Base-by-base conservation (phyloP, 192 early-diverging fungal species). In the Coemansia sp. region DNA sequence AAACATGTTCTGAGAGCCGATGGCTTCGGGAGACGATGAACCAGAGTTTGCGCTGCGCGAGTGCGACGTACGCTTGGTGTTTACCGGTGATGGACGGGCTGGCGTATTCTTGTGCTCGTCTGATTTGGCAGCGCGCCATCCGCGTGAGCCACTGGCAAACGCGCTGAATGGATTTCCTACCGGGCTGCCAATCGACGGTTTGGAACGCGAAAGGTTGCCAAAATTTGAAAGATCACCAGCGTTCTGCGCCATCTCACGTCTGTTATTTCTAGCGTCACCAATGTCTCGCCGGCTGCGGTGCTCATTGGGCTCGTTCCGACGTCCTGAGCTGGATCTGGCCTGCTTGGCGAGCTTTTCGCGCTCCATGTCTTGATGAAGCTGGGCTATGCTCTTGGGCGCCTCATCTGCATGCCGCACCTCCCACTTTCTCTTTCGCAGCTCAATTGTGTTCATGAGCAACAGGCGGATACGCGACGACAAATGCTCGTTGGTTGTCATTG, bases 321-420 rank as follows among this genome's bases (percentile, higher is more conserved):
- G n/a, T 47, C 43, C n/a, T 2, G 32, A 35, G 0, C 32, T 19
- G 50, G 50, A 52, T 23, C 50, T 5, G 50, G 50, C 12, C 50
- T 35, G 50, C 58, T 86, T 86, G 57, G 89, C 87, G 58, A 90
- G 92, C 69, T 86, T 84, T 60, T 86, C 74, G 66, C 87, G 87
- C 56, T 83, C 66, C 39, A 51, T 75, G 4, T 90, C 88, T 66
- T 90, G 85, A 64, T 89, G 94, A 68, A 96, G 92, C 82, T 95
- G 86, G 24, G 92, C 90, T 77, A 95, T 93, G 17, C 92, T 97
- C 73, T 90, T 89, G 45, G 94, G 92, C 17, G 89, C 92, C n/a
- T 82, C 75, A 11, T 67, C 76, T 29, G 84, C 85, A 22, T 72
- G 68, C 25, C 89, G 82, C 32, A 79, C 77, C 27, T 86, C 84